Conservation (phyloP, 768 basidiomycete species). For the Macrolepiota fuliginosa region DNA sequence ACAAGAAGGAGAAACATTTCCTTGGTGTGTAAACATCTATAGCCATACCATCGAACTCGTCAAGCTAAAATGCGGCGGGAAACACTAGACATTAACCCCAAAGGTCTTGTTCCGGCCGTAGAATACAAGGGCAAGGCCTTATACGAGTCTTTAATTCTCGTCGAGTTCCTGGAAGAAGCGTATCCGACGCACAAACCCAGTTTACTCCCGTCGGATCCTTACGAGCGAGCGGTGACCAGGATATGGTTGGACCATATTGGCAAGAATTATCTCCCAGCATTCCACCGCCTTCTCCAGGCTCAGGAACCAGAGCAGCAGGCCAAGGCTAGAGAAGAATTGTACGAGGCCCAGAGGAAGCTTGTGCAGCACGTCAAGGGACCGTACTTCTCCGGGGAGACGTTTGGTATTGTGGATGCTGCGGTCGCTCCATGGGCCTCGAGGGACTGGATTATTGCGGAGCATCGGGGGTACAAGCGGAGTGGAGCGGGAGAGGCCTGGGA, state of each 20-base stretch:
- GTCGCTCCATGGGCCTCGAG: slow-evolving; percentile 53
- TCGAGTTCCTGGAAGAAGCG: slow-evolving; percentile 67
- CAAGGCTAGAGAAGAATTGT: slow-evolving; percentile 25
- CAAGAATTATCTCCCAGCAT: slow-evolving; percentile 52
- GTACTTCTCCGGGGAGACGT: slow-evolving; percentile 55
- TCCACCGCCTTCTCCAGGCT: slow-evolving; percentile 46
- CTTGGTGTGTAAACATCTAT: slow-evolving; percentile 30
- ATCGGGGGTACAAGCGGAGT: slow-evolving; percentile 44
- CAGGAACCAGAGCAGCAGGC: slow-evolving; percentile 30
- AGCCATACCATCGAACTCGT: not conserved
- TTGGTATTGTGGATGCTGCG: slow-evolving; percentile 50
- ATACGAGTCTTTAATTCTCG: slow-evolving; percentile 60
- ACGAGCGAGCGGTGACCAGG: slow-evolving; percentile 45
- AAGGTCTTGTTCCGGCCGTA: slow-evolving; percentile 62
- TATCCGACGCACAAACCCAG: slow-evolving; percentile 42
- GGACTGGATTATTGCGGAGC: slow-evolving; percentile 46
- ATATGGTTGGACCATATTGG: slow-evolving; percentile 57
- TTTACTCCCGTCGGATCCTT: slow-evolving; percentile 51
- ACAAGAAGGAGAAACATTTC: slow-evolving; percentile 63
- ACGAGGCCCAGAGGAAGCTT: slow-evolving; percentile 27
- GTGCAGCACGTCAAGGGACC: slow-evolving; percentile 40
- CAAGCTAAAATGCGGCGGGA: slow-evolving; percentile 19
- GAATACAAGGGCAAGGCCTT: slow-evolving; percentile 54
- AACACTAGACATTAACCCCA: slow-evolving; percentile 53
- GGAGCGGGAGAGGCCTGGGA: slow-evolving; percentile 44